Base-by-base conservation (phyloP, 2,329 filamentous ascomycete species). In the Sphaceloma murrayae region DNA sequence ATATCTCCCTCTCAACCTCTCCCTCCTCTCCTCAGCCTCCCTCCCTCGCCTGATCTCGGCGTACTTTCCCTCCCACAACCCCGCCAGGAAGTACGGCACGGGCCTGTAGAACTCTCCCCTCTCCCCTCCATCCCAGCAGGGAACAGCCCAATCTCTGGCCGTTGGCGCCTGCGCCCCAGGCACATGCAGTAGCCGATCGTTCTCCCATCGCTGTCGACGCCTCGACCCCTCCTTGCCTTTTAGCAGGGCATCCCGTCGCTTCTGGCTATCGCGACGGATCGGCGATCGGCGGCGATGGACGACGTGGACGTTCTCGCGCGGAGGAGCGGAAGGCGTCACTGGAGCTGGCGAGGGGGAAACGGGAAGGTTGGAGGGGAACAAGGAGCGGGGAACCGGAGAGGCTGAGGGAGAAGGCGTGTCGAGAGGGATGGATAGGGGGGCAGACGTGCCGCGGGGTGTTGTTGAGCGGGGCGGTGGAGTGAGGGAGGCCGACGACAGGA, bases 141-240 rank as follows among this genome's bases (percentile, higher is more conserved):
- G 42, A 36, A 89, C 75, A 54, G 82, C 75, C 81, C 84, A 95
- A 65, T 98, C 91, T 47, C 70, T 73, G 0, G 87, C 79, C 33
- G 82, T 72, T 0, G 91, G 91, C 1, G 88, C 85, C 53, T 89
- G 77, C 13, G 74, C 85, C 64, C 91, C 82, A 13, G 91, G 91
- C 49, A 96, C 91, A 62, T 80, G 77, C 46, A 94, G 67, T 50
- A 96, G 77, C 52, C 78, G 86, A 65, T 94, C 89, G 63, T 96
- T 98, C 69, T 98, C 91, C 87, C 88, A 96, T 46, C 89, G 75
- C 55, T 89, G 80, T 39, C 89, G 74, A 56, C 89, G 80, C 26
- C 89, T 76, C 55, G 78, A 89, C 24, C 89, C 89, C 62, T 95
- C 87, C 54, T 93, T 94, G 46, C 89, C 89, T 67, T 87, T 93